These are phyloP conservation scores for Cystobasidium pallidum DNA, from an alignment of 1,284 basidiomycete species.

Conservation along the genomic window DNA sequence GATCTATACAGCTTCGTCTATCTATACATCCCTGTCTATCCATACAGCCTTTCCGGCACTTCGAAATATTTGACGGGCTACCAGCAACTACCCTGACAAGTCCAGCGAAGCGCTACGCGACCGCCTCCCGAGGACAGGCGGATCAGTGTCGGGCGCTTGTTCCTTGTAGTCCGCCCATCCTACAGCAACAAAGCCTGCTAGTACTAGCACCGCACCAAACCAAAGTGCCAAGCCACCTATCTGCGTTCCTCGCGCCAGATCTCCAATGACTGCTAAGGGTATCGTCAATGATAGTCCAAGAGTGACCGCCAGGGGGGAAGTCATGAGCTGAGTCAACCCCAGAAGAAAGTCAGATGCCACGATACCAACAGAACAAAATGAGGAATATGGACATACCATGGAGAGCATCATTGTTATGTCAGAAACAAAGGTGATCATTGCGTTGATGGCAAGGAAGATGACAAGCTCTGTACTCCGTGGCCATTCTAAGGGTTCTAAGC, in stretches of 20 bases:
- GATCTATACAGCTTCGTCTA: too few species aligned
- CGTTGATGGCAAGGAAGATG: slow-evolving; percentile 72
- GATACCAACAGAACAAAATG: too few species aligned
- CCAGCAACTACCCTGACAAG: background rate
- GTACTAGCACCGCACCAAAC: slow-evolving; percentile 31
- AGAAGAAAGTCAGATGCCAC: background rate
- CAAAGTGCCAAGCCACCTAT: slow-evolving; percentile 39
- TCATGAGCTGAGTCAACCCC: slow-evolving; percentile 71
- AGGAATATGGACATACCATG: slow-evolving; percentile 45
- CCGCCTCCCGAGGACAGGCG: background rate
- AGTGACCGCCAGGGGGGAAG: slow-evolving; percentile 82
- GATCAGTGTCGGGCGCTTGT: background rate
- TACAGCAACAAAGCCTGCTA: slow-evolving; percentile 33
- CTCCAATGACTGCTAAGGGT: slow-evolving; percentile 80
- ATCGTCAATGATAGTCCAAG: slow-evolving; percentile 95
- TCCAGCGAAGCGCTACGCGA: background rate
- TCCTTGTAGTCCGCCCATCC: slow-evolving; percentile 36
- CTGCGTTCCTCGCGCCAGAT: slow-evolving; percentile 66
- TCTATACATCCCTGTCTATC: slow-evolving; percentile 1
- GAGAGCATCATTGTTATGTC: slow-evolving; percentile 48
- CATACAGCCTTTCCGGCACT: background rate
- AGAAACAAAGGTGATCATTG: slow-evolving; percentile 56
- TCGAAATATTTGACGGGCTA: too few species aligned
- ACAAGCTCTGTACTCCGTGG: slow-evolving; percentile 68
- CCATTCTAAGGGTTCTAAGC: slow-evolving; percentile 74